A percentile compares a stretch with the other conserved stretches of the same genome.
phyloP scores from a whole-genome alignment of 495 filamentous ascomycete genomes.

The Letharia columbiana region DNA sequence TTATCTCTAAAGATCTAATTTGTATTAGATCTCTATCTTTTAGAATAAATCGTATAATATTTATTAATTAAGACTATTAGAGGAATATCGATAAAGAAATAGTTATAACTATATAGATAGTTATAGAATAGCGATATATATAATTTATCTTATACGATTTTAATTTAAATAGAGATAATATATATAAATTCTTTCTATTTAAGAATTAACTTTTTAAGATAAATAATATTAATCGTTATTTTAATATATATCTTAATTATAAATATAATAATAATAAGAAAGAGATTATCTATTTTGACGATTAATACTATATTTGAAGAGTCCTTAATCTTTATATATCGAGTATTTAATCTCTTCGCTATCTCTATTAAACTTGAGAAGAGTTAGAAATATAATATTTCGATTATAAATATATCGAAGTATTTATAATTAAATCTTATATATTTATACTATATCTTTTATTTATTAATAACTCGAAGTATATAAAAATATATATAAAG shows the following conservation, averaged over 20 bases:
- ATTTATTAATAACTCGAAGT: constrained; percentile 1
- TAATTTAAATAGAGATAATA: background rate
- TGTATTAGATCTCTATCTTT: background rate
- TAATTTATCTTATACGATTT: background rate
- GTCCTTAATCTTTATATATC: background rate
- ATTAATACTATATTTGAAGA: background rate
- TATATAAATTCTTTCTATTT: background rate
- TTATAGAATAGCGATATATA: too few relatives aligned
- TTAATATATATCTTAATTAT: constrained; percentile 7
- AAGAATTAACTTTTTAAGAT: background rate
- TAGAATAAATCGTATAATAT: background rate
- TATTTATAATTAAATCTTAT: background rate
- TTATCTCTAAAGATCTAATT: background rate
- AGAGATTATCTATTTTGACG: background rate
- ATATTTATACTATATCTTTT: constrained; percentile 12
- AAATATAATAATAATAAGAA: background rate
- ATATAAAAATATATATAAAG: constrained; percentile 7
- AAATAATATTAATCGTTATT: constrained; percentile 4
- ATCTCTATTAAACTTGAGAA: background rate
- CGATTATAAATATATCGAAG: background rate
- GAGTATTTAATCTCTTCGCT: background rate
- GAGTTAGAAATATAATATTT: constrained; percentile 9
- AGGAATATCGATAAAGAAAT: background rate
- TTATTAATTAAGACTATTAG: background rate
- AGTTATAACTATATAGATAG: background rate